Evolutionary conservation across 1,284 basidiomycete species (phyloP), one percentile per base, ranked within the genome.

Genomic region (Boletellus deceptivus): DNA sequence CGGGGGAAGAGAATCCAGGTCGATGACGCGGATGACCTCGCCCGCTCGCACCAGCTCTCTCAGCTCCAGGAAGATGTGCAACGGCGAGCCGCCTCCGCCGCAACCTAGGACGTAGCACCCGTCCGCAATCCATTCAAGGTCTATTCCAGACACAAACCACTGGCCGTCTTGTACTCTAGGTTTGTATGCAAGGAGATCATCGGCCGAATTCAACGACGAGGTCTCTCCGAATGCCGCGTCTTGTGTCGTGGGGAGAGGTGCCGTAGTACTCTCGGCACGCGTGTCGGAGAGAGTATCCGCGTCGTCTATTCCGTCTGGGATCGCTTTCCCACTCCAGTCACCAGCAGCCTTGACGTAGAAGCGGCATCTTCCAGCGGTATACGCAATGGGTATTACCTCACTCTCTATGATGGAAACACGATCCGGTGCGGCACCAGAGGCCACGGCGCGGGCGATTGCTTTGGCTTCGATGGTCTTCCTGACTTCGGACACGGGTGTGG

Each of bases 271-370:
- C 43, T 63, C 59, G 20, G 11, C 42, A 20, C 52, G 16, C 18
- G 47, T n/a, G n/a, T 46, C 31, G 18, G 53, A 39, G 25, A 22
- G 27, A 5, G 42, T 16, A 20, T 58, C 55, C 0, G 37, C 20
- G 18, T 50, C 54, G 8, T 65, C 59, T 46, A 52, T 55, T 31
- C 60, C 55, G 57, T 65, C 57, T 45, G 68, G 55, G 53, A 62
- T 54, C 11, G 56, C 53, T 22, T 52, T 35, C 34, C 68, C 68
- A 45, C 59, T 55, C 65, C 65, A 75, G 57, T 82, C 78, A 9
- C 79, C 80, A 11, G 77, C 75, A 4, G 77, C 79, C 59, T 77
- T 78, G 56, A 79, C 75, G 38, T 80, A 76, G 55, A 81, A 72
- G 20, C 79, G 72, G 17, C 65, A 67, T 46, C 67, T 64, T 44